phyloP scores from a whole-genome alignment of 495 filamentous ascomycete genomes.

The Neurospora discreta region DNA sequence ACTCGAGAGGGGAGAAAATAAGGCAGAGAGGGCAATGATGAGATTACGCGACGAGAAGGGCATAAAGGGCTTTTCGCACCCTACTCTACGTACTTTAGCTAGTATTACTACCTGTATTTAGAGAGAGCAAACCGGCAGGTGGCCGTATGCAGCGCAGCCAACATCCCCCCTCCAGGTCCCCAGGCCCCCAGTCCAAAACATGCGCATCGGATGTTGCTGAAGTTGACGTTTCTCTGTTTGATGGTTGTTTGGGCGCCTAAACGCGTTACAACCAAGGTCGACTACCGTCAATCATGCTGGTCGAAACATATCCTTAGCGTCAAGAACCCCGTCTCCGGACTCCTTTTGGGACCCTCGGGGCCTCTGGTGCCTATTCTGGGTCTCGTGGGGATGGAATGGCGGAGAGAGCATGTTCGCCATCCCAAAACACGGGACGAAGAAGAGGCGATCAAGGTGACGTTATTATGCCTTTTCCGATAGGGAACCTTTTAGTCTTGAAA shows the following conservation, averaged over 20 bases:
- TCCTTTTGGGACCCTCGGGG: not conserved
- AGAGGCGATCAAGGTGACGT: not conserved
- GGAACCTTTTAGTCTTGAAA: not conserved
- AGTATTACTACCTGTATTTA: not conserved
- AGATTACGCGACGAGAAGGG: not conserved
- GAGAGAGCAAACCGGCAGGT: not conserved
- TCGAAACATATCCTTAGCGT: conserved; percentile 20
- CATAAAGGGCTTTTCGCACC: not conserved
- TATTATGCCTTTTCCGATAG: not conserved
- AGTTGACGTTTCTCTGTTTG: conserved; percentile 24
- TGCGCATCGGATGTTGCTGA: not conserved
- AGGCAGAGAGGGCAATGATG: not conserved
- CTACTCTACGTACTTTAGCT: not conserved
- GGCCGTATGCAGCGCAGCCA: not conserved
- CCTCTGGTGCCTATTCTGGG: not conserved
- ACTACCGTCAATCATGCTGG: conserved; percentile 22
- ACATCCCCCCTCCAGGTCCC: no score
- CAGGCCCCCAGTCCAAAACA: not conserved
- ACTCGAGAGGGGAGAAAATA: not conserved
- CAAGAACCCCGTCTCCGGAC: conserved; percentile 9
- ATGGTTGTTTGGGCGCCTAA: conserved; percentile 35
- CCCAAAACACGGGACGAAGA: not conserved
- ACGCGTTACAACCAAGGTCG: conserved; percentile 11
- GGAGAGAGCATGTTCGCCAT: not conserved
- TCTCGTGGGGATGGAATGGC: not conserved